Base-by-base conservation (phyloP, 208 protist species). In the Acanthamoeba castellanii region DNA sequence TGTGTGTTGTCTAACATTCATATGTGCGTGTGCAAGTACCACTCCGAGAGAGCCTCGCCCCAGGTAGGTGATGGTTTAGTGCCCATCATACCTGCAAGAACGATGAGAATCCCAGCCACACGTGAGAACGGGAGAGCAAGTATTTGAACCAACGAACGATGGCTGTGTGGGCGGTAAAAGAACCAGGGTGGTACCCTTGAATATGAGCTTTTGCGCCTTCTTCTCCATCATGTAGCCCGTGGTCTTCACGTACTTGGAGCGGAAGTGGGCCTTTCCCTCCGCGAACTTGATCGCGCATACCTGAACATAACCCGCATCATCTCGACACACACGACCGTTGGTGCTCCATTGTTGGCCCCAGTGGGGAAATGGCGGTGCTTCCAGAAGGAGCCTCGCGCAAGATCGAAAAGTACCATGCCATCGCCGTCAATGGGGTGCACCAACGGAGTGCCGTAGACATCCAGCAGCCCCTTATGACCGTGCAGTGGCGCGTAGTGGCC, bases 341-440 rank as follows among this genome's bases (percentile, higher is more conserved):
- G 61, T n/a, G n/a, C n/a, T n/a, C 22, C 22, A 3, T 27, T 4
- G 16, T 68, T 68, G 61, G 16, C 16, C 61, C 16, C 52, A 57
- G 20, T 25, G 11, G 16, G 20, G 1, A 25, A 61, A 61, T 61
- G 55, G 11, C 6, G 20, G n/a, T n/a, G n/a, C n/a, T n/a, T n/a
- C n/a, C n/a, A n/a, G n/a, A n/a, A n/a, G n/a, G n/a, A n/a, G n/a
- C n/a, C n/a, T n/a, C n/a, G n/a, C n/a, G n/a, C n/a, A n/a, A n/a
- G 37, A 3, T 42, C 2, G 37, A 1, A 42, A 42, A 6, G 55
- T 52, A 92, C 87, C 94, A 95, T 95, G 66, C 94, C 94, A 37
- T 95, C 94, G 20, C 64, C 94, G 52, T 95, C 94, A 25, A 95
- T 95, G 30, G 94, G 94, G 34, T 95, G 94, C 42, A 87, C 70